phyloP scores from a whole-genome alignment of 306 rosid genomes.

The Corylus heterophylla region DNA sequence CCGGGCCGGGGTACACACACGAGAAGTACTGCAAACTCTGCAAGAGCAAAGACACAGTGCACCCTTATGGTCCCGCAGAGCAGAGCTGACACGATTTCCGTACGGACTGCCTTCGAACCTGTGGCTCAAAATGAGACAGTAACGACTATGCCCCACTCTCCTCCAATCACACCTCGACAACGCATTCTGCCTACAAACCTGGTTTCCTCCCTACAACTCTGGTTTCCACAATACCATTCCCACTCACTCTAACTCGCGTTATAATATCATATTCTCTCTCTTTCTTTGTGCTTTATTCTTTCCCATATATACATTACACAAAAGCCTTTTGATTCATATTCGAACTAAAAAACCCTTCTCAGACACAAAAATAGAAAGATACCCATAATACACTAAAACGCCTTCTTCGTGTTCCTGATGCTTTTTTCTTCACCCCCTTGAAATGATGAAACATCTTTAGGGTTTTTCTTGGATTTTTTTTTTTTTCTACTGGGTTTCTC shows the following conservation, averaged over 20 bases:
- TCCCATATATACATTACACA: constrained; percentile 1
- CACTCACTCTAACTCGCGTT: neutral
- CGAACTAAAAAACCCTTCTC: constrained; percentile 13
- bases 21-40: neutral
- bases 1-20: too few species aligned
- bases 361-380: constrained; percentile 52
- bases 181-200: constrained; percentile 25
- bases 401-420: neutral
- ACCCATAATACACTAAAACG: constrained; percentile 22
- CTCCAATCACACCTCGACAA: constrained; percentile 37
- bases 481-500: neutral
- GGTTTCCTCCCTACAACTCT: neutral
- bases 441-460: constrained; percentile 18
- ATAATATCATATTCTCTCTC: neutral
- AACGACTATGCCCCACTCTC: constrained; percentile 2
- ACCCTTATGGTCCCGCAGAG: constrained; percentile 7
- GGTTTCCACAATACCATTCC: neutral
- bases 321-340: constrained; percentile 17
- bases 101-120: constrained; percentile 32
- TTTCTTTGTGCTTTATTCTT: neutral
- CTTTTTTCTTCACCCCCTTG: constrained; percentile 11
- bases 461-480: constrained; percentile 16
- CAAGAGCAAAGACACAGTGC: neutral
- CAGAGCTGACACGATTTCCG: constrained; percentile 17
- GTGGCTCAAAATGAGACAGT: constrained; percentile 33